Conservation (phyloP, 2,329 filamentous ascomycete species). For the Fusarium beomiforme region DNA sequence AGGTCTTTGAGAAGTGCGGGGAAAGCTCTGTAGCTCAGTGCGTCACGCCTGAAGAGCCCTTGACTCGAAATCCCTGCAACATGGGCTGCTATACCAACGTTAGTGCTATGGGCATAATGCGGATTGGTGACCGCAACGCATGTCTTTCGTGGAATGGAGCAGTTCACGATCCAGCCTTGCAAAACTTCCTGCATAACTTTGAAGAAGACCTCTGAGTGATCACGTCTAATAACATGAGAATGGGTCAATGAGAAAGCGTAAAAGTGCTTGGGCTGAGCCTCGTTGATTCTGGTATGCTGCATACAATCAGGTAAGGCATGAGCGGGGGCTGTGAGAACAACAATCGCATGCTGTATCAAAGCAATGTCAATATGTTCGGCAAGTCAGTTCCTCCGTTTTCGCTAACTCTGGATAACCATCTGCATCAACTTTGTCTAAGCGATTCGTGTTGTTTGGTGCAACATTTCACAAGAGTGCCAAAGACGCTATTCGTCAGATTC, state of each 20-base stretch:
- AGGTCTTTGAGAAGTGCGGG: conserved; percentile 39
- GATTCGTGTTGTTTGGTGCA: conserved; percentile 13
- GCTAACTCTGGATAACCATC: conserved; percentile 13
- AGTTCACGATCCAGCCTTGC: neutral
- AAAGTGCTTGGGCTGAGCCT: conserved; percentile 23
- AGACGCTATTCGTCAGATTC: conserved; percentile 17
- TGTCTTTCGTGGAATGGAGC: neutral
- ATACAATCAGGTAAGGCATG: conserved; percentile 26
- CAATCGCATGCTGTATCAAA: neutral
- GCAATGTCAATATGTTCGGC: neutral
- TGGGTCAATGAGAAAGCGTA: conserved; percentile 31
- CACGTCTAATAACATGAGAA: conserved; percentile 9
- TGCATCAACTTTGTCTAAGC: conserved; percentile 27
- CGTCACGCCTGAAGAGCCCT: conserved; percentile 12
- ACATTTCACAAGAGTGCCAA: neutral
- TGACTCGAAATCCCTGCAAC: conserved; percentile 28
- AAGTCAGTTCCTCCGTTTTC: conserved; percentile 5
- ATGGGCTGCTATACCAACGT: neutral
- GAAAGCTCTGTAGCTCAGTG: conserved; percentile 29
- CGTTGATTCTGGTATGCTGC: conserved; percentile 30
- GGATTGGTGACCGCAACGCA: neutral
- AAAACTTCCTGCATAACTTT: neutral
- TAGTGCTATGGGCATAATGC: neutral
- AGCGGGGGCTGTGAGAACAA: neutral
- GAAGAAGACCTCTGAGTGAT: neutral